A percentile compares a stretch with the other conserved stretches of the same genome.
These are phyloP conservation scores for Scleroderma citrinum DNA, from an alignment of 768 basidiomycete species.

Conservation along the genomic window DNA sequence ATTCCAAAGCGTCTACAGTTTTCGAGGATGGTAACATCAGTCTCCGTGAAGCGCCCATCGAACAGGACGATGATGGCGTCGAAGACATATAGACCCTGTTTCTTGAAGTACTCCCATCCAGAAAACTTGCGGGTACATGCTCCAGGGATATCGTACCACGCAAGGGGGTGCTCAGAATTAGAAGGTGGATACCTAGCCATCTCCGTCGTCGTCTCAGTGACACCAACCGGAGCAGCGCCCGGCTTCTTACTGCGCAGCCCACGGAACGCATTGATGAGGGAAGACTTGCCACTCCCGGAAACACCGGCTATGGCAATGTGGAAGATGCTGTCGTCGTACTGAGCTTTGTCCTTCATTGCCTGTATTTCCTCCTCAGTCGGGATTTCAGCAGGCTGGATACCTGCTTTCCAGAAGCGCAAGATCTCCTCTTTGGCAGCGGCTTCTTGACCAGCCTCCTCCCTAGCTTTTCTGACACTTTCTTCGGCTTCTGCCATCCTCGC, in stretches of 20 bases:
- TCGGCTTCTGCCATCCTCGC: not conserved
- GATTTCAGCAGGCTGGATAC: slow-evolving; percentile 15
- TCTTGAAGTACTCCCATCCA: slow-evolving; percentile 35
- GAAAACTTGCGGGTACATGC: slow-evolving; percentile 28
- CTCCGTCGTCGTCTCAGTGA: slow-evolving; percentile 25
- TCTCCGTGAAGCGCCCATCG: slow-evolving; percentile 28
- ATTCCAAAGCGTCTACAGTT: slow-evolving; percentile 28
- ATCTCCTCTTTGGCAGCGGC: not conserved
- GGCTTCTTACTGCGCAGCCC: slow-evolving; percentile 17
- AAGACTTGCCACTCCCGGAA: slow-evolving; percentile 34
- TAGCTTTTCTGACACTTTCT: not conserved
- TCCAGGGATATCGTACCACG: slow-evolving; percentile 34
- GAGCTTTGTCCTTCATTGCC: slow-evolving; percentile 13
- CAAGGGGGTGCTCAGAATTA: slow-evolving; percentile 14
- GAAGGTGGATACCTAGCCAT: slow-evolving; percentile 21
- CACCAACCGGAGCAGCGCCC: slow-evolving; percentile 23
- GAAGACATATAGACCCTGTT: slow-evolving; percentile 32
- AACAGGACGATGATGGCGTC: slow-evolving; percentile 30
- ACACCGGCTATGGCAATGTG: slow-evolving; percentile 32
- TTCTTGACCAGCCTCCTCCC: not conserved
- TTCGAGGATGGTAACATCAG: slow-evolving; percentile 29
- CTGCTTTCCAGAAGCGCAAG: slow-evolving; percentile 7
- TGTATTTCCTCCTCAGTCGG: slow-evolving; percentile 10
- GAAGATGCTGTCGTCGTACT: slow-evolving; percentile 22
- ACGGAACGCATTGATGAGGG: slow-evolving; percentile 32